Evolutionary conservation across 306 rosid genomes (phyloP).

Genomic region (Vachellia pachyceras): DNA sequence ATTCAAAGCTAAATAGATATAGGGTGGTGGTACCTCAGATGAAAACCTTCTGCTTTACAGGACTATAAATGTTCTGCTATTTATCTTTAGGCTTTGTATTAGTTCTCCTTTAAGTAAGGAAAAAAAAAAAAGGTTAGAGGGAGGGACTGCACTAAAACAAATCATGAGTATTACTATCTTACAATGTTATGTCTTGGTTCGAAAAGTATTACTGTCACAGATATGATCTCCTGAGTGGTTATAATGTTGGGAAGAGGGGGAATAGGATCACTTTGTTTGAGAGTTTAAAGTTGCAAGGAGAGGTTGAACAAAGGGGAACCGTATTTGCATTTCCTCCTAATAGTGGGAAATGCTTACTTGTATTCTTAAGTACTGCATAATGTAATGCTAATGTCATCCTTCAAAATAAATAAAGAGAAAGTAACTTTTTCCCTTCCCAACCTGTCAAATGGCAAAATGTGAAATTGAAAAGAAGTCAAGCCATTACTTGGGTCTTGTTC

Average conservation of each 20-base stretch:
- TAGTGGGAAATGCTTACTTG: not conserved
- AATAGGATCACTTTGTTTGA: not conserved
- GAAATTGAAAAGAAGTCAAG: not conserved
- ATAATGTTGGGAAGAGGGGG: slow-evolving; percentile 11
- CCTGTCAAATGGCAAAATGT: not conserved
- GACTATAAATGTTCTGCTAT: too few relatives aligned
- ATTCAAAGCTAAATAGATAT: not conserved
- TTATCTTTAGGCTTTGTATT: not conserved
- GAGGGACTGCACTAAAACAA: not conserved
- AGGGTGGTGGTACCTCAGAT: not conserved
- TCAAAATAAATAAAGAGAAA: not conserved
- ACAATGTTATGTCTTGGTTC: not conserved
- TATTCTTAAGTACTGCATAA: not conserved
- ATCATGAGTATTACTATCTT: not conserved
- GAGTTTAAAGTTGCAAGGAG: not conserved
- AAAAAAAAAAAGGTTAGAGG: not conserved
- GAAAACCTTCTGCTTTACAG: not conserved
- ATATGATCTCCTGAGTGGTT: slow-evolving; percentile 15
- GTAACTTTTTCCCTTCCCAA: not conserved
- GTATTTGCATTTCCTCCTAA: not conserved
- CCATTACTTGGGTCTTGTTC: not conserved
- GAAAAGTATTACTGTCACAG: not conserved
- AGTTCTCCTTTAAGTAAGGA: not conserved
- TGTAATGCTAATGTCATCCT: not conserved
- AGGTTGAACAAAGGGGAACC: not conserved